Conservation (phyloP, 2,329 filamentous ascomycete species). For the Diaporthe amygdali region DNA sequence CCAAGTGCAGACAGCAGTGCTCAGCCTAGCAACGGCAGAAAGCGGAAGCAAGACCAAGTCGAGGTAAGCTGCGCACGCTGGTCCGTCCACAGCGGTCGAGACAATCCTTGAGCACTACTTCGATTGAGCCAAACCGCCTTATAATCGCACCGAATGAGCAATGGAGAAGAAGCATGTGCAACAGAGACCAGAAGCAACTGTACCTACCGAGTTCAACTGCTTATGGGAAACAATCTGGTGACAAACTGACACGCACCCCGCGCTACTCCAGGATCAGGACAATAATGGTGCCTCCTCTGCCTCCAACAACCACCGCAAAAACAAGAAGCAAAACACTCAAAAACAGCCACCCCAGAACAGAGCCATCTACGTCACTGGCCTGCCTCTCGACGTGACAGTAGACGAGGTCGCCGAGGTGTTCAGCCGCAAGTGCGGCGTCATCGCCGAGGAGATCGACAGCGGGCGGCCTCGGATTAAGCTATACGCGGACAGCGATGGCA, state of each 20-base stretch:
- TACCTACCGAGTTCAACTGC: conserved; percentile 1
- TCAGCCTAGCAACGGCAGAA: conserved; percentile 35
- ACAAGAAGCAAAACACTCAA: conserved; percentile 48
- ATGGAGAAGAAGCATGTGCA: conserved; percentile 7
- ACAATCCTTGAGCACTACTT: conserved; percentile 17
- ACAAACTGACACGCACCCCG: conserved; percentile 27
- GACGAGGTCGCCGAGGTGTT: conserved; percentile 86
- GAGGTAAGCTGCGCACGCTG: conserved; percentile 48
- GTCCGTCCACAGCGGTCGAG: conserved; percentile 28
- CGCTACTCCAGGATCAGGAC: conserved; percentile 33
- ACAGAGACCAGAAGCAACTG: background rate
- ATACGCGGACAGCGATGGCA: conserved; percentile 80
- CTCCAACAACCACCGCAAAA: conserved; percentile 28
- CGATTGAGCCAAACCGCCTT: background rate
- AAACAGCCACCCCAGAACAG: conserved; percentile 70
- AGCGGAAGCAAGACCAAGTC: conserved; percentile 49
- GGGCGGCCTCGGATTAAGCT: conserved; percentile 90
- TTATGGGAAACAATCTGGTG: conserved; percentile 16
- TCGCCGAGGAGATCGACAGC: conserved; percentile 92
- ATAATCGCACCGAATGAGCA: background rate
- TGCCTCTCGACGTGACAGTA: conserved; percentile 79
- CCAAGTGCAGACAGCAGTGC: conserved; percentile 23
- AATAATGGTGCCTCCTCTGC: conserved; percentile 31
- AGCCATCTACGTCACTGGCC: conserved; percentile 88
- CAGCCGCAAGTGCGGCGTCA: conserved; percentile 82